A percentile compares a stretch with the other conserved stretches of the same genome.
These are phyloP conservation scores for Rubia yunnanensis DNA, from an alignment of 257 asterid species.

Conservation along the genomic window DNA sequence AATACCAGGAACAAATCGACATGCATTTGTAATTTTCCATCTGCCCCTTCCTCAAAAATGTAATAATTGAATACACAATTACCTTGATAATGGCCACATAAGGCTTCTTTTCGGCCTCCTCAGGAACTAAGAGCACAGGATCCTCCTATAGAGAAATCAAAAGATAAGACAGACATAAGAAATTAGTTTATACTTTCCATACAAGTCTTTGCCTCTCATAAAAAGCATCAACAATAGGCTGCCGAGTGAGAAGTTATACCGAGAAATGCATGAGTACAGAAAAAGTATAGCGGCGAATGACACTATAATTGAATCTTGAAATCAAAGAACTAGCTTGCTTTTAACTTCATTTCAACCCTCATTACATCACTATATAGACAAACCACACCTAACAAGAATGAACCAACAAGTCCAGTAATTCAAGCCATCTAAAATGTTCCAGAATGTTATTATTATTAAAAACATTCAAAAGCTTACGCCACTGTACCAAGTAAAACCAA, in stretches of 20 bases:
- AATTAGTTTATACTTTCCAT: background rate
- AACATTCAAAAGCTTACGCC: background rate
- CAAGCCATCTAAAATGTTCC: background rate
- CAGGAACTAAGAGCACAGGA: slow-evolving; percentile 76
- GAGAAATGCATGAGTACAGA: background rate
- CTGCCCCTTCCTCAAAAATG: background rate
- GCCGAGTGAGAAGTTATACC: background rate
- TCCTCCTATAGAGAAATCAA: slow-evolving; percentile 56
- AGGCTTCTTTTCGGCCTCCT: slow-evolving; percentile 55
- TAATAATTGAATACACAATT: slow-evolving; percentile 14
- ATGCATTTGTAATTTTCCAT: background rate
- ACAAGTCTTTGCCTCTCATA: background rate
- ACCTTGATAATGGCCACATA: slow-evolving; percentile 95
- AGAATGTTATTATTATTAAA: background rate
- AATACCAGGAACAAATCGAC: no score
- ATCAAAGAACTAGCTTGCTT: background rate
- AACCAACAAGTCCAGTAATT: background rate
- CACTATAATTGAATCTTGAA: background rate
- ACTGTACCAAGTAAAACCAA: background rate
- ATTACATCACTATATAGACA: background rate
- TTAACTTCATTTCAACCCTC: background rate
- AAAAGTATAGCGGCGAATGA: background rate
- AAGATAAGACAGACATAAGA: slow-evolving; percentile 7
- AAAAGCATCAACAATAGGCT: background rate
- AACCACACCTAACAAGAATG: background rate